Conservation (phyloP, 495 filamentous ascomycete genomes). For the Penicillium verhagenii region DNA sequence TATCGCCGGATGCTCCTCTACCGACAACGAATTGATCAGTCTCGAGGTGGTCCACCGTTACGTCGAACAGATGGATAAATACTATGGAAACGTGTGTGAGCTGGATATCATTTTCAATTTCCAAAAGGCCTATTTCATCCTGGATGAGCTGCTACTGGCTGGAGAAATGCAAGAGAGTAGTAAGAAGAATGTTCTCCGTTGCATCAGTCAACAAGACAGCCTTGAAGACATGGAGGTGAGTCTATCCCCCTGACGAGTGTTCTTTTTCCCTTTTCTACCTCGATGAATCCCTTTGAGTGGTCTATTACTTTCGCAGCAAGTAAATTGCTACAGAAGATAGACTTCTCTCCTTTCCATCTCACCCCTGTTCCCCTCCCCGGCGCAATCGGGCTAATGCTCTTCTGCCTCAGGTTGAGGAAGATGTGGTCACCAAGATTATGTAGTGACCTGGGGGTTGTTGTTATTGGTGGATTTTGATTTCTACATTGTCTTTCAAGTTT, state of each 20-base stretch:
- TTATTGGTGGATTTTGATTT: slow-evolving; percentile 2
- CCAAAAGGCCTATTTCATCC: slow-evolving; percentile 98
- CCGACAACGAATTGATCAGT: slow-evolving; percentile 96
- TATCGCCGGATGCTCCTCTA: slow-evolving; percentile 92
- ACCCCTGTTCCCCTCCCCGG: slow-evolving; percentile 7
- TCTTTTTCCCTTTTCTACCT: background rate
- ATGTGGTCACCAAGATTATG: slow-evolving; percentile 91
- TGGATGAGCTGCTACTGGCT: slow-evolving; percentile 92
- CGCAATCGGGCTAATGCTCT: slow-evolving; percentile 54
- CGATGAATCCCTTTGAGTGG: background rate
- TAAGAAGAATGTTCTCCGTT: slow-evolving; percentile 96
- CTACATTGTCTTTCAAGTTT: slow-evolving; percentile 14
- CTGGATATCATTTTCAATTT: slow-evolving; percentile 99
- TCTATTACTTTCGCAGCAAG: background rate
- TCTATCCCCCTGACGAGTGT: slow-evolving; percentile 21
- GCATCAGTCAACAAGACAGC: slow-evolving; percentile 92
- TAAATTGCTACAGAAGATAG: background rate
- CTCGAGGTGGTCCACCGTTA: slow-evolving; percentile 98
- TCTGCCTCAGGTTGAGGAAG: slow-evolving; percentile 83
- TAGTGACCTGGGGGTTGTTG: slow-evolving; percentile 42
- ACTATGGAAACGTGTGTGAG: slow-evolving; percentile 99
- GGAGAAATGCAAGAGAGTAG: slow-evolving; percentile 99
- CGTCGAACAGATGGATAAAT: slow-evolving; percentile 99
- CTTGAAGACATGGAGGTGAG: slow-evolving; percentile 97
- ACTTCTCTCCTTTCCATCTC: slow-evolving; percentile 1